Conservation (phyloP, 2,329 filamentous ascomycete genomes). For the Xylariaceae sp. region DNA sequence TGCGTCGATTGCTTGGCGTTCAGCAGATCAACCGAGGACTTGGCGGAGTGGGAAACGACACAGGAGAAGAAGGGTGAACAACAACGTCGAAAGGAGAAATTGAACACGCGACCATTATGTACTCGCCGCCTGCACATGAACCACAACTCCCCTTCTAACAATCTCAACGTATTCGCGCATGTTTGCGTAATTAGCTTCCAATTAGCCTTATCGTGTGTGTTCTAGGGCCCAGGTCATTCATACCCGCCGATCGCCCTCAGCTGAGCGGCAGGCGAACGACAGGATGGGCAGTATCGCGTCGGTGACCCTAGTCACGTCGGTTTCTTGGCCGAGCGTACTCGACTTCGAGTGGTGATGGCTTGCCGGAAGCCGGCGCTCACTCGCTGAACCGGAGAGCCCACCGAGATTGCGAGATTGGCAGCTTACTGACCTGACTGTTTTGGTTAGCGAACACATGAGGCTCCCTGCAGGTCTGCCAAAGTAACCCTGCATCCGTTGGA, state of each 20-base stretch:
- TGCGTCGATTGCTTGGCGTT: not conserved
- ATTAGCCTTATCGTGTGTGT: too few species aligned
- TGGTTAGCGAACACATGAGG: too few species aligned
- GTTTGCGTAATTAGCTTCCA: too few species aligned
- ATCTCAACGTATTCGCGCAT: too few species aligned
- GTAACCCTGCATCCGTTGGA: too few species aligned
- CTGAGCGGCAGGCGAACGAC: too few species aligned
- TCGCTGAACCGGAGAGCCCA: not conserved
- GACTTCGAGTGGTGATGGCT: not conserved
- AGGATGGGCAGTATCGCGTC: too few species aligned
- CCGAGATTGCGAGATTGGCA: not conserved
- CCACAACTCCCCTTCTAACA: too few species aligned
- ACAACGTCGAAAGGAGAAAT: not conserved
- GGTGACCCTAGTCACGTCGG: not conserved
- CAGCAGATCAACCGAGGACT: not conserved
- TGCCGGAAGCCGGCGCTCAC: not conserved
- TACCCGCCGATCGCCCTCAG: too few species aligned
- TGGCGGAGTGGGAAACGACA: not conserved
- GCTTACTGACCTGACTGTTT: conserved; percentile 13
- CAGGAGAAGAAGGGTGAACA: too few species aligned
- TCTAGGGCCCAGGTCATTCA: too few species aligned
- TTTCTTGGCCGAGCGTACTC: not conserved
- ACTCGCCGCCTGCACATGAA: not conserved
- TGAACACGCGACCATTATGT: not conserved
- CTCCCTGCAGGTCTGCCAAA: too few species aligned